phyloP scores from a whole-genome alignment of 1,139 yeast species.

The Sugiyamaella grinbergsii region DNA sequence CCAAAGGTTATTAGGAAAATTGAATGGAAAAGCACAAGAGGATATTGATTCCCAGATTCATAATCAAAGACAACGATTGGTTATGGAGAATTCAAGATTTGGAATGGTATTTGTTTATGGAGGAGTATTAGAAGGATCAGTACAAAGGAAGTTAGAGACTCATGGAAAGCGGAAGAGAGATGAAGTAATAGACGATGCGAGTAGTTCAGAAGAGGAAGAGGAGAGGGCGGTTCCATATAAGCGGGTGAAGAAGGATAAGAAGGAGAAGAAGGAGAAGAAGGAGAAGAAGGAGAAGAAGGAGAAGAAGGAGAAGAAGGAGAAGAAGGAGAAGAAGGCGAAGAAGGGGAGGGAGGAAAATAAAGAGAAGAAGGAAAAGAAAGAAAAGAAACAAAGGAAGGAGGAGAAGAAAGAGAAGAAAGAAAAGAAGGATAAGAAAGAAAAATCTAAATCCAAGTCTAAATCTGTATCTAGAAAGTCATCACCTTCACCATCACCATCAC shows the following conservation, averaged over 20 bases:
- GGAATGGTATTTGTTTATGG: slow-evolving; percentile 88
- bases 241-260: slow-evolving; percentile 29
- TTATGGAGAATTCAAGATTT: slow-evolving; percentile 71
- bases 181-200: slow-evolving; percentile 40
- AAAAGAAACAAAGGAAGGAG: slow-evolving; percentile 37
- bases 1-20: slow-evolving; percentile 83
- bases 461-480: slow-evolving; percentile 32
- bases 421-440: slow-evolving; percentile 32
- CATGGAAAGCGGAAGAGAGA: slow-evolving; percentile 37
- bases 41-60: slow-evolving; percentile 37
- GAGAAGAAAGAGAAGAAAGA: slow-evolving; percentile 37
- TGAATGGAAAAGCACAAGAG: slow-evolving; percentile 50
- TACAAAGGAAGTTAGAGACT: slow-evolving; percentile 56
- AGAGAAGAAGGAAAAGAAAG: slow-evolving; percentile 39
- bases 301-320: slow-evolving; percentile 33
- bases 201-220: slow-evolving; percentile 35
- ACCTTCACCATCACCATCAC: slow-evolving; percentile 29
- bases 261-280: slow-evolving; percentile 29
- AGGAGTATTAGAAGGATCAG: slow-evolving; percentile 77
- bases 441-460: slow-evolving; percentile 30
- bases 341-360: slow-evolving; percentile 41
- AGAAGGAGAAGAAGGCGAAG: slow-evolving; percentile 31
- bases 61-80: slow-evolving; percentile 44
- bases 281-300: slow-evolving; percentile 57
- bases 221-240: slow-evolving; percentile 32